Conservation (phyloP, 1,284 basidiomycete species). For the Tylopilus orsonianus region DNA sequence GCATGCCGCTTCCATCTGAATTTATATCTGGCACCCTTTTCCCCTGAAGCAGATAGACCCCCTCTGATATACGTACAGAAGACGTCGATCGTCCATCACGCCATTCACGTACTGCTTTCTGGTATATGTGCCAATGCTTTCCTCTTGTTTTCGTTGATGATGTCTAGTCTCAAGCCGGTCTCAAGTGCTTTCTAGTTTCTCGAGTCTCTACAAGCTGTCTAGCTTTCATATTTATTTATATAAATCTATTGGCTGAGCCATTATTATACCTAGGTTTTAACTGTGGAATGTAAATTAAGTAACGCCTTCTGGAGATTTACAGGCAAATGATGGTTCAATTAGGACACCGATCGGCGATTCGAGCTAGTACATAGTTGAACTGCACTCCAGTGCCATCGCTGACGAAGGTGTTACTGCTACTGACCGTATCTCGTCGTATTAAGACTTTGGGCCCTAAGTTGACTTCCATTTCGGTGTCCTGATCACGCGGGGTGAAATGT, state of each 20-base stretch:
- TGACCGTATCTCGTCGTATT: too few species aligned
- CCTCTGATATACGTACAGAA: constrained; percentile 6
- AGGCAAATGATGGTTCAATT: not conserved
- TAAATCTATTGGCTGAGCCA: constrained; percentile 18
- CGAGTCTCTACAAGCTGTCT: not conserved
- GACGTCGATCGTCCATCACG: constrained; percentile 8
- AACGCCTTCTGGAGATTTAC: not conserved
- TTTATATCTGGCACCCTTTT: not conserved
- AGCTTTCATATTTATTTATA: too few species aligned
- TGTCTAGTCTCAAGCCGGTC: constrained; percentile 4
- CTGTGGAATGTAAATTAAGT: constrained; percentile 5
- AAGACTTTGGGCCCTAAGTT: too few species aligned
- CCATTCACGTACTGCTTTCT: constrained; percentile 13
- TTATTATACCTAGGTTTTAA: constrained; percentile 1
- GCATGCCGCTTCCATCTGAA: not conserved
- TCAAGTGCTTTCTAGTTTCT: constrained; percentile 5
- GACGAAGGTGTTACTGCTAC: too few species aligned
- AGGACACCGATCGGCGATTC: too few species aligned
- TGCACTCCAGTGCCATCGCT: too few species aligned
- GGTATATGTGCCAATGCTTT: constrained; percentile 17
- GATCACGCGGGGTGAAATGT: too few species aligned
- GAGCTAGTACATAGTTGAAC: too few species aligned
- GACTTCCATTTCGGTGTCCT: too few species aligned
- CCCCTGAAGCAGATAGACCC: constrained; percentile 4
- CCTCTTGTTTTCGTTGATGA: constrained; percentile 16